phyloP scores from a whole-genome alignment of 2,329 filamentous ascomycete species.

The Pseudogymnoascus sp. region DNA sequence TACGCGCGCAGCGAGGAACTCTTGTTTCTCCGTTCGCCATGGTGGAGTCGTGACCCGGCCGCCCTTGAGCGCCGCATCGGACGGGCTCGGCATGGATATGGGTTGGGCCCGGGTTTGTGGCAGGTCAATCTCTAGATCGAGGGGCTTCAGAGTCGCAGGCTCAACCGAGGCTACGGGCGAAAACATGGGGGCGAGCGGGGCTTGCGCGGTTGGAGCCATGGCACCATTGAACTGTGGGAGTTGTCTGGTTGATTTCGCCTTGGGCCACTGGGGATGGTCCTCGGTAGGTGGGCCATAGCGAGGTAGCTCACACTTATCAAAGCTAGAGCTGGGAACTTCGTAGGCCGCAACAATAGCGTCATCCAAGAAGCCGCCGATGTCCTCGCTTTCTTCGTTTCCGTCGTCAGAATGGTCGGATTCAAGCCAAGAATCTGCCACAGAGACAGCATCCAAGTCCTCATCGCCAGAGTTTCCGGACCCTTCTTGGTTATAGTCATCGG shows the following conservation, averaged over 20 bases:
- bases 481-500: background rate
- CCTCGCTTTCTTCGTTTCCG: background rate
- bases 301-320: background rate
- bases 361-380: background rate
- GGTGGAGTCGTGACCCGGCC: background rate
- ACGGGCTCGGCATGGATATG: background rate
- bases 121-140: background rate
- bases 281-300: background rate
- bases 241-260: background rate
- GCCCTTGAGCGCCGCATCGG: background rate
- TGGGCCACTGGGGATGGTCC: background rate
- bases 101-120: background rate
- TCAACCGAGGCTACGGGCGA: background rate
- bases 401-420: background rate
- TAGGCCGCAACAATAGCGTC: background rate
- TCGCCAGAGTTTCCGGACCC: background rate
- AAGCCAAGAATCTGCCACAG: background rate
- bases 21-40: slow-evolving; percentile 1
- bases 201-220: background rate
- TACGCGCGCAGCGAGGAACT: background rate
- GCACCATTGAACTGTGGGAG: background rate
- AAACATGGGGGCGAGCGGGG: background rate
- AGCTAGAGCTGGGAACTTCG: background rate
- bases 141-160: background rate
- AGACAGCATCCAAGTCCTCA: background rate